phyloP scores from a whole-genome alignment of 257 asterid species.

The Nicotiana obtusifolia region DNA sequence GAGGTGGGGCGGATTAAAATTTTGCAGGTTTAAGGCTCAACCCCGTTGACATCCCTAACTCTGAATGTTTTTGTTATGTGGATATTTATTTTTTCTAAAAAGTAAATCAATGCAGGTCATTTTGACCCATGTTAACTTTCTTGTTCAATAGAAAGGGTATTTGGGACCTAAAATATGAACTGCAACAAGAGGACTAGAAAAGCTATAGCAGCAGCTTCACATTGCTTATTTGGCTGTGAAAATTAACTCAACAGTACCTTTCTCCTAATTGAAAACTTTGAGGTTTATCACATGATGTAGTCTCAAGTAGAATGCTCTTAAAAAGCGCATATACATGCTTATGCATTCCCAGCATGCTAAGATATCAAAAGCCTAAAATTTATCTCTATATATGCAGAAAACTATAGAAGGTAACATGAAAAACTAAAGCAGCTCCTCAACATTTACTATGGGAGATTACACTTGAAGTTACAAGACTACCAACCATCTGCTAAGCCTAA shows the following conservation, averaged over 20 bases:
- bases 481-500: conserved; percentile 1
- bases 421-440: not conserved
- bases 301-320: not conserved
- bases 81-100: too few species aligned
- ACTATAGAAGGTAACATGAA: not conserved
- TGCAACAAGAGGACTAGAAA: not conserved
- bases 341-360: not conserved
- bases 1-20: too few species aligned
- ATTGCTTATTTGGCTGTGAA: not conserved
- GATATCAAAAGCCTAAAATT: too few species aligned
- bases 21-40: too few species aligned
- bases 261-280: not conserved
- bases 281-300: not conserved
- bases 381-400: not conserved
- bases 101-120: too few species aligned
- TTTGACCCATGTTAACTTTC: not conserved
- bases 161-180: not conserved
- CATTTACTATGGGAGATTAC: not conserved
- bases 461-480: not conserved
- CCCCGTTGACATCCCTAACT: too few species aligned
- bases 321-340: not conserved
- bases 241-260: not conserved
- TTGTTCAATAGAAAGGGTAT: not conserved
- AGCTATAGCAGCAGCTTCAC: not conserved
- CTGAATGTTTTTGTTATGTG: too few species aligned